Percentiles rank a stretch among this genome's conserved stretches.
Conservation (phyloP, 1,284 basidiomycete species). For the Puccinia brachypodii region DNA sequence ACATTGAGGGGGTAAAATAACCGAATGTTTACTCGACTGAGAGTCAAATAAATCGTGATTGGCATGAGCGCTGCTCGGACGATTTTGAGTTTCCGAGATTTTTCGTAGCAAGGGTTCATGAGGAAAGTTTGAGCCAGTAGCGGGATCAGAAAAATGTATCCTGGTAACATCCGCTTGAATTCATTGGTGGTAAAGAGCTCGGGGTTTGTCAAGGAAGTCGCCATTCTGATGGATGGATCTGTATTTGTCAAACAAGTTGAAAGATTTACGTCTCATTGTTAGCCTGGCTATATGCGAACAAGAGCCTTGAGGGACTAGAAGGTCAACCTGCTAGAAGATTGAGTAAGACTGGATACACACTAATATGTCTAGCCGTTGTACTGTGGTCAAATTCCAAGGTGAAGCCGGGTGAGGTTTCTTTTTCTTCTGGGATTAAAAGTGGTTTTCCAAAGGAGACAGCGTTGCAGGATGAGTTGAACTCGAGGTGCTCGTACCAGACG, state of each 20-base stretch:
- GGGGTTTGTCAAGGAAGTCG: background rate
- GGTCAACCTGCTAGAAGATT: no score
- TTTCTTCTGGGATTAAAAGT: no score
- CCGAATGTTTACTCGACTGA: background rate
- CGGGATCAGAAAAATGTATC: constrained; percentile 30
- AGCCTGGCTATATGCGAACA: no score
- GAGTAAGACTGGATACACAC: no score
- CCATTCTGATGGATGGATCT: background rate
- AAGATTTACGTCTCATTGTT: no score
- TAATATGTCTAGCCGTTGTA: no score
- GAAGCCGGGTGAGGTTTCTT: no score
- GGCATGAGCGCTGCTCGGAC: constrained; percentile 31
- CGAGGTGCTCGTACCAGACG: no score
- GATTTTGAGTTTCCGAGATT: background rate
- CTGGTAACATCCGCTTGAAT: constrained; percentile 5
- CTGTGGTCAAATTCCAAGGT: no score
- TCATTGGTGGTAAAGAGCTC: constrained; percentile 15
- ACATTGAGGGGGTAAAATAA: constrained; percentile 41
- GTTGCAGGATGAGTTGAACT: no score
- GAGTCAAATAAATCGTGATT: constrained; percentile 28
- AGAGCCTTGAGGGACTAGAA: no score
- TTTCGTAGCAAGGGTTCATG: constrained; percentile 42
- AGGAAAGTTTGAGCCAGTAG: constrained; percentile 31
- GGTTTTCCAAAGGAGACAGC: no score
- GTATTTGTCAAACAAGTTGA: background rate